phyloP scores from a whole-genome alignment of 805 yeast species.

The Candida hispaniensis region DNA sequence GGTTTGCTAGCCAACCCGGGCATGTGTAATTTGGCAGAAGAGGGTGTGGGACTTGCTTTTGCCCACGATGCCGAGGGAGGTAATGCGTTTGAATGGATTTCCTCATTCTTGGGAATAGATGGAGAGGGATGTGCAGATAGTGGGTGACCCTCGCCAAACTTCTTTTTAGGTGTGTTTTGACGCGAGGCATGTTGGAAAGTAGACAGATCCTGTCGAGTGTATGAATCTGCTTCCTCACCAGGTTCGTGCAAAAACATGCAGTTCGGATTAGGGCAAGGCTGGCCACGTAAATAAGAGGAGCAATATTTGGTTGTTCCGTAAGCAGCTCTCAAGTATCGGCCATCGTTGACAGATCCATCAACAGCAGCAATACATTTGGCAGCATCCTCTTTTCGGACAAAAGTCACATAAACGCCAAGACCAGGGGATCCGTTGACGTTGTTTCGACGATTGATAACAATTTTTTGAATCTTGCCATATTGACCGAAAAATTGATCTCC shows the following conservation, averaged over 20 bases:
- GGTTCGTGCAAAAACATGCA: slow-evolving; percentile 99
- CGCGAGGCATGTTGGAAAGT: slow-evolving; percentile 44
- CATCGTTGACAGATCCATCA: slow-evolving; percentile 87
- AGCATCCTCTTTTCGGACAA: slow-evolving; percentile 89
- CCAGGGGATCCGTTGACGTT: slow-evolving; percentile 57
- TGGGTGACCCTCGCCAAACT: slow-evolving; percentile 9
- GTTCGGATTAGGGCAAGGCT: slow-evolving; percentile 94
- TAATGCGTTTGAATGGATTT: slow-evolving; percentile 38
- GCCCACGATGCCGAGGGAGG: slow-evolving; percentile 72
- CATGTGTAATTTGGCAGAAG: slow-evolving; percentile 26
- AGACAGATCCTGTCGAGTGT: slow-evolving; percentile 77
- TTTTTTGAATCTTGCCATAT: slow-evolving; percentile 88
- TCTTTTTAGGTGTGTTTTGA: slow-evolving; percentile 21
- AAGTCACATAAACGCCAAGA: slow-evolving; percentile 91
- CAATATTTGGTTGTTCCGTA: slow-evolving; percentile 98
- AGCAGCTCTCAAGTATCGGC: slow-evolving; percentile 82
- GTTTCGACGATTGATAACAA: slow-evolving; percentile 75
- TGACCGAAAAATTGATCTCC: slow-evolving; percentile 97
- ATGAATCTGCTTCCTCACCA: slow-evolving; percentile 97
- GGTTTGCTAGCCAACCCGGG: slow-evolving; percentile 19
- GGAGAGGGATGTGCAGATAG: slow-evolving; percentile 11
- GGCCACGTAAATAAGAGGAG: slow-evolving; percentile 89
- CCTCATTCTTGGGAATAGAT: slow-evolving; percentile 16
- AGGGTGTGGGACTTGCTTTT: slow-evolving; percentile 23
- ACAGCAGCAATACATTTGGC: slow-evolving; percentile 84